phyloP scores from a whole-genome alignment of 2,329 filamentous ascomycete genomes.

The Fusarium foetens region DNA sequence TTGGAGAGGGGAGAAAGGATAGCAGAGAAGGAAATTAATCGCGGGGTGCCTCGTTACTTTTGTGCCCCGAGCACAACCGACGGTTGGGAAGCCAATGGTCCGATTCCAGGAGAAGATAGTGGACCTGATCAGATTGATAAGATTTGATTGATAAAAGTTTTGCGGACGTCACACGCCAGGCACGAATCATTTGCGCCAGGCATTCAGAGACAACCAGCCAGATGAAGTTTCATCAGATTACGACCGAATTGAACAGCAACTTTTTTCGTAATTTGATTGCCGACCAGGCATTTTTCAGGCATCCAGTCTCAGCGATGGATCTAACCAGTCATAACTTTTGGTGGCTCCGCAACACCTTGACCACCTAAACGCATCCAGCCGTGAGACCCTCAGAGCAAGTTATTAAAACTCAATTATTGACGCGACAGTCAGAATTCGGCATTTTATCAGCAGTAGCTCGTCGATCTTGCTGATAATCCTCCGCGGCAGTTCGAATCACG shows the following conservation, averaged over 20 bases:
- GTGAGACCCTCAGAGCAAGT: neutral
- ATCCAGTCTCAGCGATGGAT: slow-evolving; percentile 6
- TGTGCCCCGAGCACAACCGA: slow-evolving; percentile 44
- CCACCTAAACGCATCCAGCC: slow-evolving; percentile 1
- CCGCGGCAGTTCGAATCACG: slow-evolving; percentile 14
- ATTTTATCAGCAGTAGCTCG: slow-evolving; percentile 2
- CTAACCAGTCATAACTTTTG: slow-evolving; percentile 27
- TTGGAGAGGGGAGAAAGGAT: slow-evolving; percentile 15
- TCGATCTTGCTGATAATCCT: neutral
- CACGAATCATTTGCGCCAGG: slow-evolving; percentile 30
- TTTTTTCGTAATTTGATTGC: slow-evolving; percentile 26
- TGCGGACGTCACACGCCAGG: slow-evolving; percentile 37
- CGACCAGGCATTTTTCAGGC: slow-evolving; percentile 13
- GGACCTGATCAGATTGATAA: slow-evolving; percentile 59
- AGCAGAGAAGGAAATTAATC: slow-evolving; percentile 38
- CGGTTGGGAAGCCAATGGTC: slow-evolving; percentile 45
- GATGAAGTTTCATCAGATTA: slow-evolving; percentile 18
- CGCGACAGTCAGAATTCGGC: slow-evolving; percentile 1
- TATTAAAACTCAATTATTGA: slow-evolving; percentile 5
- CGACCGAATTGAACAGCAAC: slow-evolving; percentile 17
- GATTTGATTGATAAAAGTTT: slow-evolving; percentile 59
- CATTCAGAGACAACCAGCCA: slow-evolving; percentile 13
- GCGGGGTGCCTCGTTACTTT: slow-evolving; percentile 45
- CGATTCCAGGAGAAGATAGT: slow-evolving; percentile 50
- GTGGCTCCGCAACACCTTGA: slow-evolving; percentile 22